Percentiles rank a stretch among this genome's conserved stretches.
phyloP scores from a whole-genome alignment of 2,329 filamentous ascomycete genomes.

The Aspergillus clavatus region DNA sequence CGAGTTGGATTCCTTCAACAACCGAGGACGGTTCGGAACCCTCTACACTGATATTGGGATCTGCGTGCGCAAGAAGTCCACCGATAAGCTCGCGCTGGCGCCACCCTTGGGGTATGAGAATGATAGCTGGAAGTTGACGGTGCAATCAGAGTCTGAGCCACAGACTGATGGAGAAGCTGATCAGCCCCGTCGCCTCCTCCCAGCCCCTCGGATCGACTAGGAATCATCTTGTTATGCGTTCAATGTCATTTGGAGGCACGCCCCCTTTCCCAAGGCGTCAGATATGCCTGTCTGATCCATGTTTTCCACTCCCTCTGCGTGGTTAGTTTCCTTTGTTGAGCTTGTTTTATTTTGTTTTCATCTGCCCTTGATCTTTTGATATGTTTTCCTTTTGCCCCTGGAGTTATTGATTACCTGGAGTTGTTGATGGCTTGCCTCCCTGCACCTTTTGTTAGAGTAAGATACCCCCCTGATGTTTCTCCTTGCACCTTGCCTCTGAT shows the following conservation, averaged over 20 bases:
- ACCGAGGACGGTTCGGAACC: slow-evolving; percentile 14
- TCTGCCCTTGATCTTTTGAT: background rate
- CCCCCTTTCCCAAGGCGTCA: background rate
- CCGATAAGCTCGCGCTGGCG: background rate
- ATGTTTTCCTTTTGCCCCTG: background rate
- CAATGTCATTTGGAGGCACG: background rate
- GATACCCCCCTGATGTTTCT: background rate
- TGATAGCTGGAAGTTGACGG: slow-evolving; percentile 6
- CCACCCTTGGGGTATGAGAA: slow-evolving; percentile 2
- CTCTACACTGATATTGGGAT: slow-evolving; percentile 12
- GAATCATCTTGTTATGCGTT: background rate
- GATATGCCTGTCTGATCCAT: background rate
- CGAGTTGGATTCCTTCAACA: slow-evolving; percentile 15
- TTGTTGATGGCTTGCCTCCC: background rate
- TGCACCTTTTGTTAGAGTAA: background rate
- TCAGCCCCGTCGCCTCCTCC: slow-evolving; percentile 6
- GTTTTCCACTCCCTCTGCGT: no score
- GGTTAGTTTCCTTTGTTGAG: background rate
- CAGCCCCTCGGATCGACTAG: slow-evolving; percentile 10
- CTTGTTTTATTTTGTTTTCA: background rate
- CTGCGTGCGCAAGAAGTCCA: background rate
- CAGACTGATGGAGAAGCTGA: background rate
- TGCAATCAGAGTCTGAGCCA: background rate
- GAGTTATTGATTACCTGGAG: background rate
- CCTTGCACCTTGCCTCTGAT: background rate